Conservation (phyloP, 345 rosid species). For the Lepidium didymum region DNA sequence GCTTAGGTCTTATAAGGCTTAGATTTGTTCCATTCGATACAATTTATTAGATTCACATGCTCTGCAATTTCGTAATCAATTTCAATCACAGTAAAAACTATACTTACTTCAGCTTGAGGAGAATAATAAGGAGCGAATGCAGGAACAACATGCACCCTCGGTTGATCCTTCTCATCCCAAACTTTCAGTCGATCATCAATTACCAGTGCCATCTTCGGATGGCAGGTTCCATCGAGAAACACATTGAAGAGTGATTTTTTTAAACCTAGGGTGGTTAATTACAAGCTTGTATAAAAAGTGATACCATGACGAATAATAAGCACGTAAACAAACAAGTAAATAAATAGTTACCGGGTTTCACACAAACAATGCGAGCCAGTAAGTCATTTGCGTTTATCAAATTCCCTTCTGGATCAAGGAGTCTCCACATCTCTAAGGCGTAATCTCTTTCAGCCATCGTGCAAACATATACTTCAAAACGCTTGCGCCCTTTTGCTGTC, state of each 20-base stretch:
- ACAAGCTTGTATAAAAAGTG: constrained; percentile 3
- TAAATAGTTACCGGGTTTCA: constrained; percentile 61
- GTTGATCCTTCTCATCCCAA: constrained; percentile 98
- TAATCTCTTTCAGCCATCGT: constrained; percentile 99
- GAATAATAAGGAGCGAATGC: constrained; percentile 97
- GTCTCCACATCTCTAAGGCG: constrained; percentile 99
- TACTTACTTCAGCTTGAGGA: constrained; percentile 93
- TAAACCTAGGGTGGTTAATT: constrained; percentile 40
- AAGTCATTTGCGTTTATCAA: constrained; percentile 70
- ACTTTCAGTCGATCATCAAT: constrained; percentile 97
- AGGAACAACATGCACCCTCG: constrained; percentile 96
- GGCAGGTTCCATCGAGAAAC: constrained; percentile 80
- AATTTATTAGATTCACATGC: not conserved
- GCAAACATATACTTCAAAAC: constrained; percentile 99
- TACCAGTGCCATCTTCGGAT: constrained; percentile 96
- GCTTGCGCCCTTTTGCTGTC: constrained; percentile 95
- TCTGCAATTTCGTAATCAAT: constrained; percentile 9
- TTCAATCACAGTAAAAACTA: constrained; percentile 10
- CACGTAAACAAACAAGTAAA: not conserved
- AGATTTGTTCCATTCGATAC: not conserved
- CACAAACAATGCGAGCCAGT: constrained; percentile 84
- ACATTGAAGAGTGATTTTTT: constrained; percentile 87
- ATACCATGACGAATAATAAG: constrained; percentile 1
- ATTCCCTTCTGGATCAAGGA: constrained; percentile 96
- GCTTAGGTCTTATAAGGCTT: not conserved